These are phyloP conservation scores for Phytophthora pistaciae DNA, from an alignment of 352 stramenopile species.

Conservation along the genomic window DNA sequence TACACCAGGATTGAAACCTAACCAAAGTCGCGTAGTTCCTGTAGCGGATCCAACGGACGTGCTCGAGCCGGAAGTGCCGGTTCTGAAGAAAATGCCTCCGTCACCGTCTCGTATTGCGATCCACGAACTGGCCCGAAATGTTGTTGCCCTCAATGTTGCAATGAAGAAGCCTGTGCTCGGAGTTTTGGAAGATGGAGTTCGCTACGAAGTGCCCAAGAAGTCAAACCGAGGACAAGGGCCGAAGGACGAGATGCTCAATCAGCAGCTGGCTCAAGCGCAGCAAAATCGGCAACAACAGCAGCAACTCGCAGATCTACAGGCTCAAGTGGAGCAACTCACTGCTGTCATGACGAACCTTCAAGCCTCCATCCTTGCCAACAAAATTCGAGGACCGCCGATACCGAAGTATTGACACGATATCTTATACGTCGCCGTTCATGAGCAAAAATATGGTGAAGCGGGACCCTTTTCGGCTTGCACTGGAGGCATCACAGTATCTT, in stretches of 20 bases:
- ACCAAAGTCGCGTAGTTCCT: constrained; percentile 25
- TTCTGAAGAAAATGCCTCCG: constrained; percentile 1
- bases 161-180: constrained; percentile 36
- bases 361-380: constrained; percentile 26
- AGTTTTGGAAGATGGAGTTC: constrained; percentile 59
- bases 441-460: too few relatives aligned
- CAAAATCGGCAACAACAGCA: constrained; percentile 32
- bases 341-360: constrained; percentile 48
- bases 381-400: constrained; percentile 26
- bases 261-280: constrained; percentile 21
- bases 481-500: too few relatives aligned
- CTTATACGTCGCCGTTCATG: too few relatives aligned
- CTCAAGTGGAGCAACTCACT: constrained; percentile 56
- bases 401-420: constrained; percentile 35
- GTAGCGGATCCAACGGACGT: constrained; percentile 8
- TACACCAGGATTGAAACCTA: background rate
- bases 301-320: constrained; percentile 47
- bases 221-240: constrained; percentile 35
- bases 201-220: constrained; percentile 62
- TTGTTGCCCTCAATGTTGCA: constrained; percentile 34
- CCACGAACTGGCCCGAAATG: constrained; percentile 53
- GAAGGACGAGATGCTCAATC: constrained; percentile 13
- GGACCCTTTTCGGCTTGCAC: too few relatives aligned
- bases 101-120: constrained; percentile 43
- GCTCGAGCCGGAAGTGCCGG: constrained; percentile 10